A percentile compares a stretch with the other conserved stretches of the same genome.
Conservation (phyloP, 805 yeast species). For the Debaryomyces prosopidis region DNA sequence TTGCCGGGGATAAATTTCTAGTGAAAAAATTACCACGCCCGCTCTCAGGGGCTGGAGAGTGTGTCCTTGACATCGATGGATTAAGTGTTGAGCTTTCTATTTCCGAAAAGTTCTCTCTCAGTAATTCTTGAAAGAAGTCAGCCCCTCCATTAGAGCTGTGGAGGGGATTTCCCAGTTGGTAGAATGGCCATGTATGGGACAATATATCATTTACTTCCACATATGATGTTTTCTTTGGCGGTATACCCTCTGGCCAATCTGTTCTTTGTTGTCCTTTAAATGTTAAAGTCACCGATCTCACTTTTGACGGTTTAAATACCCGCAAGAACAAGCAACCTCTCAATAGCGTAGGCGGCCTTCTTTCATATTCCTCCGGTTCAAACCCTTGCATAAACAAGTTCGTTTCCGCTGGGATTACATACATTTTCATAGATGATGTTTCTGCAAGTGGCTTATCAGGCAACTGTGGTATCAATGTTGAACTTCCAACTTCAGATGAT, state of each 20-base stretch:
- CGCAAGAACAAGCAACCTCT: conserved; percentile 78
- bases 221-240: conserved; percentile 75
- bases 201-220: conserved; percentile 66
- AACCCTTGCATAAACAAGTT: conserved; percentile 82
- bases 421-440: conserved; percentile 67
- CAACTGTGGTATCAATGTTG: conserved; percentile 41
- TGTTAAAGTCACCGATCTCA: conserved; percentile 60
- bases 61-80: conserved; percentile 19
- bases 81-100: conserved; percentile 38
- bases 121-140: conserved; percentile 39
- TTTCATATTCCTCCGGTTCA: conserved; percentile 58
- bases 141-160: conserved; percentile 44
- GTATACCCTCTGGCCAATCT: conserved; percentile 98
- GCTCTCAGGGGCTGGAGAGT: conserved; percentile 9
- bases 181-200: conserved; percentile 91
- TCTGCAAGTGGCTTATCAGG: conserved; percentile 60
- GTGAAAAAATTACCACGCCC: conserved; percentile 22
- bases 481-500: neutral
- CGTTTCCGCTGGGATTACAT: conserved; percentile 76
- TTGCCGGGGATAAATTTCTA: conserved; percentile 25
- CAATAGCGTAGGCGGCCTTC: conserved; percentile 73
- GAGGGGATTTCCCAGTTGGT: conserved; percentile 24
- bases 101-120: conserved; percentile 12
- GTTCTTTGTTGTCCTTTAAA: conserved; percentile 74
- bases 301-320: conserved; percentile 67